A percentile compares a stretch with the other conserved stretches of the same genome.
Evolutionary conservation across 768 basidiomycete species (phyloP).

Genomic region (Pholiota microspora): DNA sequence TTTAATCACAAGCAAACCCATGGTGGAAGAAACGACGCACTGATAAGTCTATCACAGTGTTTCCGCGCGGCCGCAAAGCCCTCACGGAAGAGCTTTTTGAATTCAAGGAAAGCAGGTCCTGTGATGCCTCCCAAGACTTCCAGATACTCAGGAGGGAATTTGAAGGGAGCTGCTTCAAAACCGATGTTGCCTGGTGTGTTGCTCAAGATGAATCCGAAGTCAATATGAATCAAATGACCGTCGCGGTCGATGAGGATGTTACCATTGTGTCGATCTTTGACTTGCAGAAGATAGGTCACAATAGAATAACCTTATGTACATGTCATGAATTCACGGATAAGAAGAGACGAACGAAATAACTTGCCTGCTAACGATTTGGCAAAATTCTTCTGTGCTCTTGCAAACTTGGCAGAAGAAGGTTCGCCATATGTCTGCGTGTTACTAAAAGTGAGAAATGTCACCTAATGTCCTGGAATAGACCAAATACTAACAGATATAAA

Average conservation of each 20-base stretch:
- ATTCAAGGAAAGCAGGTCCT: conserved; percentile 75
- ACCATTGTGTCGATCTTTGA: conserved; percentile 98
- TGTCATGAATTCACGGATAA: neutral
- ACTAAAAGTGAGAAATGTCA: neutral
- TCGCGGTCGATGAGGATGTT: conserved; percentile 96
- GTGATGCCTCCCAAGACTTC: conserved; percentile 91
- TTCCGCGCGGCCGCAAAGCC: conserved; percentile 94
- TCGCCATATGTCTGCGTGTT: conserved; percentile 80
- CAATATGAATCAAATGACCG: conserved; percentile 94
- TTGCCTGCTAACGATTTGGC: conserved; percentile 85
- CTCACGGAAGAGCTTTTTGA: conserved; percentile 83
- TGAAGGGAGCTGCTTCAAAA: conserved; percentile 99
- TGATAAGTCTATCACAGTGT: conserved; percentile 95
- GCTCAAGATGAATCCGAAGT: conserved; percentile 97
- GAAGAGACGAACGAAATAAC: neutral
- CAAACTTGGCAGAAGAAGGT: conserved; percentile 82
- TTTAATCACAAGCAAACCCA: neutral
- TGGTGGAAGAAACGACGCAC: conserved; percentile 58
- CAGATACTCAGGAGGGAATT: conserved; percentile 90
- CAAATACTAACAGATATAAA: conserved; percentile 69
- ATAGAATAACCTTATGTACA: conserved; percentile 76
- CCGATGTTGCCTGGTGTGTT: conserved; percentile 98
- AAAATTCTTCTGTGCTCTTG: conserved; percentile 90
- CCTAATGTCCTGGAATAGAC: neutral
- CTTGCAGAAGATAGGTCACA: conserved; percentile 94